Evolutionary conservation across 495 filamentous ascomycete genomes (phyloP).

Genomic region (Tetracladium setigerum): DNA sequence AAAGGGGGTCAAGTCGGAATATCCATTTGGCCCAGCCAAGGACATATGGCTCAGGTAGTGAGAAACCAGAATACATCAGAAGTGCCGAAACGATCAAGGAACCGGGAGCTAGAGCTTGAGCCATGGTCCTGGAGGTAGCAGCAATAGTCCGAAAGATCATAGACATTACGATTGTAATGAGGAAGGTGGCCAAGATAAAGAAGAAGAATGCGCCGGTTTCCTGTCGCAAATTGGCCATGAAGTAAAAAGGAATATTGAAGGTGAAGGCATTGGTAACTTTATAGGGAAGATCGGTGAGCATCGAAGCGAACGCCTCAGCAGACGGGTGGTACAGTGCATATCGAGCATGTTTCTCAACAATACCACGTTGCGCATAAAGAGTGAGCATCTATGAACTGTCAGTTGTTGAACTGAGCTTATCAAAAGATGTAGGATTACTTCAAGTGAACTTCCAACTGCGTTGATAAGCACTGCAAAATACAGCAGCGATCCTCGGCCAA

Average conservation of each 20-base stretch:
- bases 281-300: conserved; percentile 67
- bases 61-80: conserved; percentile 72
- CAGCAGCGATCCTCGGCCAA: conserved; percentile 34
- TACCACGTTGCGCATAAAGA: conserved; percentile 60
- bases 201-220: conserved; percentile 78
- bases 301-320: conserved; percentile 69
- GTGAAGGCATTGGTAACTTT: conserved; percentile 60
- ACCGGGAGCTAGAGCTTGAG: conserved; percentile 57
- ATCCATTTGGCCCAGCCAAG: conserved; percentile 79
- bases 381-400: conserved; percentile 65
- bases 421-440: conserved; percentile 34
- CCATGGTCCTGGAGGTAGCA: conserved; percentile 61
- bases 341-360: conserved; percentile 73
- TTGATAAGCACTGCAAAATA: conserved; percentile 83
- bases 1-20: conserved; percentile 74
- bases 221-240: conserved; percentile 58
- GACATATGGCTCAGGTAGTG: conserved; percentile 67
- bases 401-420: neutral
- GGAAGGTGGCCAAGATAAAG: conserved; percentile 43
- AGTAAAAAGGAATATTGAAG: conserved; percentile 71
- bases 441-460: conserved; percentile 68
- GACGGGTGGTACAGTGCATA: conserved; percentile 80
- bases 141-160: conserved; percentile 79
- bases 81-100: conserved; percentile 62
- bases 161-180: conserved; percentile 65